A percentile compares a stretch with the other conserved stretches of the same genome.
phyloP scores from a whole-genome alignment of 2,329 filamentous ascomycete genomes.

The Trichoderma citrinoviride region DNA sequence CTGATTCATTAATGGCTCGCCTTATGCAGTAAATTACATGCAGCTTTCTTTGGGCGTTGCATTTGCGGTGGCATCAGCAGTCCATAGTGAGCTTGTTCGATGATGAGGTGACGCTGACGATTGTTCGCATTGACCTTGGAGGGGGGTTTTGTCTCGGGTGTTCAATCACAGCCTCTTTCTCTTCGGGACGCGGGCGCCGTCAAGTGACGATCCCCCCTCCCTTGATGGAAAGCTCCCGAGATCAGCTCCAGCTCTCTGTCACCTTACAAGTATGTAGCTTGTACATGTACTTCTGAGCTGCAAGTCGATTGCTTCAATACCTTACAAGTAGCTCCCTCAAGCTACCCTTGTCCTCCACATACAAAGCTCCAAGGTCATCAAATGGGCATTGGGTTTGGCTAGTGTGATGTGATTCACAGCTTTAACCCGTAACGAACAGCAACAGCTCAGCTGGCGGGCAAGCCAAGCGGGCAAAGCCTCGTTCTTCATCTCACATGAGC shows the following conservation, averaged over 20 bases:
- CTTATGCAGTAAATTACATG: background rate
- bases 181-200: background rate
- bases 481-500: too few relatives aligned
- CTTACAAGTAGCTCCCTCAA: background rate
- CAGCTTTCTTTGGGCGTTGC: background rate
- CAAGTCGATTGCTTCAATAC: background rate
- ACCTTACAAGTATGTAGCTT: too few relatives aligned
- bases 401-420: background rate
- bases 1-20: slow-evolving; percentile 9
- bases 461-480: too few relatives aligned
- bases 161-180: too few relatives aligned
- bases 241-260: background rate
- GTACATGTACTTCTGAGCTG: background rate
- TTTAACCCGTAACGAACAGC: too few relatives aligned
- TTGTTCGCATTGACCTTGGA: background rate
- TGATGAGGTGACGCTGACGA: background rate
- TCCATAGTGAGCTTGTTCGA: background rate
- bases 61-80: background rate
- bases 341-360: background rate
- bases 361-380: background rate
- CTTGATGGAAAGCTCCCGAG: too few relatives aligned
- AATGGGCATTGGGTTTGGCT: background rate
- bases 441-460: too few relatives aligned
- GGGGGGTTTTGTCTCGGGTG: too few relatives aligned
- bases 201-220: background rate